phyloP scores from a whole-genome alignment of 306 rosid species.

The Citrullus amarus region DNA sequence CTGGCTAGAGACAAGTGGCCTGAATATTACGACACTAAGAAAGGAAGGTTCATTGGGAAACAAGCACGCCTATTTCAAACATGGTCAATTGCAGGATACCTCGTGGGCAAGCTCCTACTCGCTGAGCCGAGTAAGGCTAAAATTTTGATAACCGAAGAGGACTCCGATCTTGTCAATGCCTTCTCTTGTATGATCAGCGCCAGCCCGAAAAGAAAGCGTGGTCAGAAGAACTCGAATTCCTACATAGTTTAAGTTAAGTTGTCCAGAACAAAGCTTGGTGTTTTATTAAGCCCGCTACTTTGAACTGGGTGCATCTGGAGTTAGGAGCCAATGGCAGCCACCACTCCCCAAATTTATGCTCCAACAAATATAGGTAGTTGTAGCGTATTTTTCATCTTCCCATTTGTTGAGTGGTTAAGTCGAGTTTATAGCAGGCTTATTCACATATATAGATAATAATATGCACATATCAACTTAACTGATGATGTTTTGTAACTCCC shows the following conservation, averaged over 20 bases:
- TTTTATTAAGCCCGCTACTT: too few species aligned
- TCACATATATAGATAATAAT: background rate
- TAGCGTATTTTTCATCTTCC: background rate
- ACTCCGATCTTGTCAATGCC: constrained; percentile 65
- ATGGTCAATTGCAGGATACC: constrained; percentile 82
- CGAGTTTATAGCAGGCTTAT: background rate
- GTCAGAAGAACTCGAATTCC: constrained; percentile 39
- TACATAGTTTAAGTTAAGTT: constrained; percentile 35
- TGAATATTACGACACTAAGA: constrained; percentile 67
- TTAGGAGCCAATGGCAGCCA: too few species aligned
- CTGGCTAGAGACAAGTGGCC: constrained; percentile 75
- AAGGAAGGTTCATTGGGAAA: constrained; percentile 58
- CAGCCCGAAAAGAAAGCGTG: constrained; percentile 59
- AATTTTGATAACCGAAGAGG: constrained; percentile 61
- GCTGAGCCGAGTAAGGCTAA: constrained; percentile 64
- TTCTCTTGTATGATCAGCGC: constrained; percentile 45
- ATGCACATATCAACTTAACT: background rate
- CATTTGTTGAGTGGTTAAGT: constrained; percentile 1
- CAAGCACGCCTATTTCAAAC: constrained; percentile 61
- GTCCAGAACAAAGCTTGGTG: too few species aligned
- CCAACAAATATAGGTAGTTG: background rate
- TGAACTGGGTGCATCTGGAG: too few species aligned
- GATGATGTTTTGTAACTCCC: background rate
- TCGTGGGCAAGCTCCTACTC: constrained; percentile 53
- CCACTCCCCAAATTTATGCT: too few species aligned